Evolutionary conservation across 1,284 basidiomycete species (phyloP), one percentile per base, ranked within the genome.

Genomic region (Ceratobasidium sp.): DNA sequence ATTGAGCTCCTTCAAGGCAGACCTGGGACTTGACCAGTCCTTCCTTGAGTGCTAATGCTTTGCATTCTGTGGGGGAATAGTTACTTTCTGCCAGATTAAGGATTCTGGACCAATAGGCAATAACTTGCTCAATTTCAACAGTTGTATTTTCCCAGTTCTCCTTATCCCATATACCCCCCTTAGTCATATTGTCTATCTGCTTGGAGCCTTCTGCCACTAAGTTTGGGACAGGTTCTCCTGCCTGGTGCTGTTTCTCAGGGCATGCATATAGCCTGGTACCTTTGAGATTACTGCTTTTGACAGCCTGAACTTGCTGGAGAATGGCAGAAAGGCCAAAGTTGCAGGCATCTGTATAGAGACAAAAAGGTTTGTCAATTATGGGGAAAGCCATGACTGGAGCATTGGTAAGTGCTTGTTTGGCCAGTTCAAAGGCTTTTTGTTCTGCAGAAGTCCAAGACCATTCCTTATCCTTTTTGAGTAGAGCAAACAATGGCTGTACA

Each of bases 281-380:
- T 53, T 75, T 73, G 7, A 82, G 69, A 62, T 82, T 80, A 2
- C 52, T 17, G 0, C 82, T 67, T n/a, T 8, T 4, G 6, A 82
- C 80, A 0, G 76, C 74, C 69, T 81, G 80, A 2, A 81, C 75
- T 69, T 81, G 80, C 50, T 81, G 80, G 10, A 82, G 71, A 7
- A 74, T 76, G 0, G 73, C 72, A 0, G 74, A 79, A 10, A 80
- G 29, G 0, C 75, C 80, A n/a, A 74, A 72, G 57, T 80, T 79
- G 15, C 74, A 81, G 0, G 80, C 79, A 70, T 82, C 80, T 0
- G 78, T 78, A 62, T 82, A 82, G 0, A 81, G 35, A 4, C 78
- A 64, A 68, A 80, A 81, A 0, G 77, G 77, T 29, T n/a, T 22
- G 2, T 75, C 78, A 15, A 71, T 73, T 1, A 76, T 73, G 0